Evolutionary conservation across 2,329 filamentous ascomycete species (phyloP), one percentile per base, ranked within the genome.

Genomic region (Uncinocarpus reesii): DNA sequence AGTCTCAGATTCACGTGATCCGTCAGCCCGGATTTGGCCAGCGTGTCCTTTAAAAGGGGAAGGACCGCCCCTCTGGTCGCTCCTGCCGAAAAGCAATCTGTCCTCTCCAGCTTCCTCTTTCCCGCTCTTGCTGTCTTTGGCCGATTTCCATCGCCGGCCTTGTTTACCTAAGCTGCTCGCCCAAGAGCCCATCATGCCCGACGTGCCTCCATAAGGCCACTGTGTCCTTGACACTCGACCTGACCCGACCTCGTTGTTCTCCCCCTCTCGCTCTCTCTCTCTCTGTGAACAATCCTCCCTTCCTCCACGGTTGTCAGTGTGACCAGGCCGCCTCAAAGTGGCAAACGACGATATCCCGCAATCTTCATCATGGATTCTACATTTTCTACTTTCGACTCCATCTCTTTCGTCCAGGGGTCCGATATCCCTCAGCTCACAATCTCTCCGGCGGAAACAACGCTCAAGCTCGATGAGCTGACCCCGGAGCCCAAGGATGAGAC

Each of bases 11-110:
- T n/a, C 45, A 47, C 45, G 45, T 47, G 45, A 43, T 28, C 3
- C 15, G n/a, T n/a, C 7, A 6, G 13, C 16, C 34, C 16, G 35
- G 31, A 21, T 36, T 8, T 10, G 16, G 49, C 49, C 52, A 53
- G 31, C 41, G 49, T 68, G 65, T 64, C 65, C 65, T 67, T 61
- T 67, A 65, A 66, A 64, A 65, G 59, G 57, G 57, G 46, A 45
- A 36, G 43, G 49, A 48, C 40, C 49, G 52, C 42, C 52, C 54
- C 58, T 36, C 26, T 47, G 41, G 41, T 41, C 16, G 37, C 43
- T n/a, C 26, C 42, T 47, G 51, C 31, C 36, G 32, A 37, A 56
- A 55, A 56, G 58, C 65, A 67, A 35, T 48, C 52, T 67, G 63
- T 63, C 65, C 64, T 67, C 54, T 59, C 46, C 36, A 10, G 21